Base-by-base conservation (phyloP, 164 flowering plant species). In the Nymphaea thermarum region DNA sequence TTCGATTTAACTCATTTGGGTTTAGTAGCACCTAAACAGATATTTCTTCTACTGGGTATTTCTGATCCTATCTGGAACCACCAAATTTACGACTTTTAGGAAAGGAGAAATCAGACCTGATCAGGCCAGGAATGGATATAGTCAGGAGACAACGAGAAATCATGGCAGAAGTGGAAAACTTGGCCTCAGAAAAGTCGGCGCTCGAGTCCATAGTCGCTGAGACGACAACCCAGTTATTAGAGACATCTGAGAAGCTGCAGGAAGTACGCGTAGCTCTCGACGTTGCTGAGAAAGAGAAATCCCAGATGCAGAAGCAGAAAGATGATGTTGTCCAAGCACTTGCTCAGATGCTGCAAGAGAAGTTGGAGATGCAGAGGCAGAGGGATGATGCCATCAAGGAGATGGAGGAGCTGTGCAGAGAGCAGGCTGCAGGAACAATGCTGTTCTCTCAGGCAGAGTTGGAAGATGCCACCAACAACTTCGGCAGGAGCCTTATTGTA, bases 361-460 rank as follows among this genome's bases (percentile, higher is more conserved):
- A 51, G 57, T 15, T 51, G 57, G 14, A 0, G 14, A 51, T 51
- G 57, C 57, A 51, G 57, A 5, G 5, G 8, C 14, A 51, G 57
- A 51, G 14, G 57, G 57, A 51, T 51, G 14, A 4, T 2, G 57
- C 14, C 3, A 51, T 47, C 55, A 47, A 47, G 55, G 2, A 47
- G 55, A 47, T 47, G 7, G 7, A 47, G 55, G 7, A 12, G 55
- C 55, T 47, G 5, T 5, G 55, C 12, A 47, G 12, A 6, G 7
- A 12, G 4, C 55, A 2, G 55, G 5, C 12, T 47, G 11, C 12
- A 12, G 7, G 55, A 47, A 12, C 53, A 45, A 45, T 12, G 42
- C 86, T 84, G 70, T 89, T 81, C 65, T 72, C 73, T 3, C 74
- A 71, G 0, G 82, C 82, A 7, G 89, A 87, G 69, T 72, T 88